Base-by-base conservation (phyloP, 176 grass and related monocot genomes). In the Oryza longistaminata region DNA sequence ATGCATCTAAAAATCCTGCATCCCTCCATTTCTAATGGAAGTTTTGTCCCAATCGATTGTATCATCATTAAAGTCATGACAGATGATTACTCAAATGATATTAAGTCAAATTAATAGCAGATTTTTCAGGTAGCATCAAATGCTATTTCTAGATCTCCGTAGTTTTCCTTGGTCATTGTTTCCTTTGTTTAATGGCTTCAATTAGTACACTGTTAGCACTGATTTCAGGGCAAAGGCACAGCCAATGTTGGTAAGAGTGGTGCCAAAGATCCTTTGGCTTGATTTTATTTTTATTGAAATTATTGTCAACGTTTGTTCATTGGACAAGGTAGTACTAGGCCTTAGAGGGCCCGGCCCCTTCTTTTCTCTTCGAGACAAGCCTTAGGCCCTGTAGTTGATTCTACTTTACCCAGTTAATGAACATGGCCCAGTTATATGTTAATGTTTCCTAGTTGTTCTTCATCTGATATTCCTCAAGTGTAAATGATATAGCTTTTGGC, bases 401-500 rank as follows among this genome's bases (percentile, higher is more conserved):
- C 16, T 50, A 73, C 27, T 17, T 48, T 75, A 1, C 21, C 7
- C 55, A 61, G 55, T 22, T 61, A 61, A 61, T 19, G 16, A 53
- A 19, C 50, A 19, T 45, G 25, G 14, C 14, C 10, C 15, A 75
- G 4, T 25, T 43, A 43, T 43, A 49, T 49, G 3, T 33, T 58
- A 55, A 22, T 19, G 10, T 29, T 80, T 65, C 42, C 62, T 31
- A 45, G 7, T 9, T 67, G 6, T 66, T 31, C 24, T 80, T 45
- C 67, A 10, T 45, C 68, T 7, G 1, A 21, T 73, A 49, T 55
- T 73, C 22, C 9, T 49, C 66, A 22, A 83, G 49, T 17, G 16
- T 49, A n/a, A 83, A 17, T 64, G 12, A 66, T 73, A 70, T 82
- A 55, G 16, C 42, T 35, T 77, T 14, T 83, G 55, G 66, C 43